These are phyloP conservation scores for Suillus ampliporus DNA, from an alignment of 768 basidiomycete genomes.

Conservation along the genomic window DNA sequence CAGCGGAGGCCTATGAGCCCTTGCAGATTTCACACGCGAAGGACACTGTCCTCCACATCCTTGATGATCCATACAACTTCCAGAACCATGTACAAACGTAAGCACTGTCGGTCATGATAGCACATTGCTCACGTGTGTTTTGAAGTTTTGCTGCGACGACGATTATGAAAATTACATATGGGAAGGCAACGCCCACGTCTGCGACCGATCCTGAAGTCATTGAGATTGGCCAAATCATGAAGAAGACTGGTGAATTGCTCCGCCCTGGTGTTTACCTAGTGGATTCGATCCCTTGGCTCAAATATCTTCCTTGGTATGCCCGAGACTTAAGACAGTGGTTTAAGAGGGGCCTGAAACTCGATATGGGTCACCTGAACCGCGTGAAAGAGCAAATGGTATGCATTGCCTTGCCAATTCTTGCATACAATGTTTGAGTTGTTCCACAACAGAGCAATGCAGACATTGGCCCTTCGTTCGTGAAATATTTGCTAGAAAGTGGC, in stretches of 20 bases:
- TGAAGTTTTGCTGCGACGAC: slow-evolving; percentile 33
- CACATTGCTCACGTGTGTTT: too few species aligned
- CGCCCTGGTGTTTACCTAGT: slow-evolving; percentile 23
- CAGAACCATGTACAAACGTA: too few species aligned
- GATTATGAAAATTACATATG: slow-evolving; percentile 29
- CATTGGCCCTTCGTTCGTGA: slow-evolving; percentile 45
- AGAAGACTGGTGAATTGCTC: neutral
- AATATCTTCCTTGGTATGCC: slow-evolving; percentile 56
- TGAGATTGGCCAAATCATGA: neutral
- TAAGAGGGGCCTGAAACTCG: slow-evolving; percentile 51
- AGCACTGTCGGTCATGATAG: too few species aligned
- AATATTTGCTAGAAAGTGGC: slow-evolving; percentile 58
- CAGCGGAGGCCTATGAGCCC: too few species aligned
- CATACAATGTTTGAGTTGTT: slow-evolving; percentile 7
- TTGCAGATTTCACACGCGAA: too few species aligned
- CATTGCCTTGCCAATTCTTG: neutral
- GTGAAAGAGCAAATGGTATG: slow-evolving; percentile 49
- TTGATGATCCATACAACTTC: too few species aligned
- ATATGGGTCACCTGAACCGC: slow-evolving; percentile 49
- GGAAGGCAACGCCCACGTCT: slow-evolving; percentile 28
- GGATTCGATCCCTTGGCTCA: slow-evolving; percentile 33
- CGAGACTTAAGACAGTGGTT: slow-evolving; percentile 42
- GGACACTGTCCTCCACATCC: too few species aligned
- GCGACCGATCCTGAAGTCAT: slow-evolving; percentile 29
- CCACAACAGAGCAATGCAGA: slow-evolving; percentile 13